These are phyloP conservation scores for Russula griseocarnosa DNA, from an alignment of 768 basidiomycete species.

Conservation along the genomic window DNA sequence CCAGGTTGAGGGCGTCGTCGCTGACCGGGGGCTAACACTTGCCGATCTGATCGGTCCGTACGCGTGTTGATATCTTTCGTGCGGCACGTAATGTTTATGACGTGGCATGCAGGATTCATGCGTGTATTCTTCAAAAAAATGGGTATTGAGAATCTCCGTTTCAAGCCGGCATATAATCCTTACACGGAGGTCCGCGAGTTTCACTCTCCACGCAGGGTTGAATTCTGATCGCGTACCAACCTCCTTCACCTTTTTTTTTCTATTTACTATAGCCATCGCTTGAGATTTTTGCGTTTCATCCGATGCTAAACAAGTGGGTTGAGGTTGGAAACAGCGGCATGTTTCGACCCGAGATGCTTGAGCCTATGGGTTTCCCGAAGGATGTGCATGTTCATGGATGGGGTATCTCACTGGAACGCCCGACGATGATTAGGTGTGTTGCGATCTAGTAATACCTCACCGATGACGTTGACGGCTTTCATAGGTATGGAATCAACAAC, in stretches of 20 bases:
- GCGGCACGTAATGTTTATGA: neutral
- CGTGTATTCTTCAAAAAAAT: constrained; percentile 97
- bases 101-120: constrained; percentile 76
- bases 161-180: constrained; percentile 99
- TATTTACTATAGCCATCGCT: constrained; percentile 69
- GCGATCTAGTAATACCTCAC: neutral
- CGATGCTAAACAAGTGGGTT: constrained; percentile 89
- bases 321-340: constrained; percentile 99
- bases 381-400: constrained; percentile 96
- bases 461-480: neutral
- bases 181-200: constrained; percentile 77
- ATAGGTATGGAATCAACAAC: constrained; percentile 93
- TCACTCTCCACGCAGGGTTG: constrained; percentile 2
- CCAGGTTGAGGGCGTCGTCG: constrained; percentile 99
- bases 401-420: constrained; percentile 91
- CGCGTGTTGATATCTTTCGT: neutral
- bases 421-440: constrained; percentile 94
- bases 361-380: constrained; percentile 97
- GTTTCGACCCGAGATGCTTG: constrained; percentile 99
- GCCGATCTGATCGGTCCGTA: constrained; percentile 86
- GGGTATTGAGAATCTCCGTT: constrained; percentile 89
- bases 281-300: constrained; percentile 98
- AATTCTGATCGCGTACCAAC: constrained; percentile 15
- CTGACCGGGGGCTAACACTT: constrained; percentile 86
- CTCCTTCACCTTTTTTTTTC: too few species aligned